phyloP scores from a whole-genome alignment of 2,329 filamentous ascomycete genomes.

The Colletotrichum australisinense region DNA sequence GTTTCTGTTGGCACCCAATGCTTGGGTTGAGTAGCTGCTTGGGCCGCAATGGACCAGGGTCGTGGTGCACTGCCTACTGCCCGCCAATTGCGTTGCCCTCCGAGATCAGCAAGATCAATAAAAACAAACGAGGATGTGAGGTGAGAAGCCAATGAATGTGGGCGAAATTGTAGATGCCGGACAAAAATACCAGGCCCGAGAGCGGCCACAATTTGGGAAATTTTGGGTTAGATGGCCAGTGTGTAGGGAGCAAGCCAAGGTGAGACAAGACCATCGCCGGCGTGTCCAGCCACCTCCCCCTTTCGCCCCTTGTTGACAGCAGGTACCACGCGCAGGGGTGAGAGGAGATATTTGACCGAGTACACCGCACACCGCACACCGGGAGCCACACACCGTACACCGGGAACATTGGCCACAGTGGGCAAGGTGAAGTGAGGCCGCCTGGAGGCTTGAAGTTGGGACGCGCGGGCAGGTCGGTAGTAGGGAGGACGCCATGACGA shows the following conservation, averaged over 20 bases:
- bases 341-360: constrained; percentile 20
- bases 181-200: constrained; percentile 17
- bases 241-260: constrained; percentile 21
- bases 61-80: constrained; percentile 12
- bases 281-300: constrained; percentile 18
- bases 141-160: constrained; percentile 30
- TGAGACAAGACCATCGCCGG: constrained; percentile 30
- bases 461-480: not conserved
- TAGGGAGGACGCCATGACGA: not conserved
- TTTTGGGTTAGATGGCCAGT: constrained; percentile 15
- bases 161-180: constrained; percentile 20
- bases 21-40: constrained; percentile 23
- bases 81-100: constrained; percentile 32
- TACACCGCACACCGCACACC: constrained; percentile 18
- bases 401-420: not conserved
- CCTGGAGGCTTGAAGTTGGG: not conserved
- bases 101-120: constrained; percentile 41
- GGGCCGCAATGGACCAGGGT: constrained; percentile 30
- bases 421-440: not conserved
- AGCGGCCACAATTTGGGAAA: constrained; percentile 11
- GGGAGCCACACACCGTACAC: not conserved
- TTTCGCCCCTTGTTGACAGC: not conserved
- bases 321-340: not conserved
- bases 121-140: constrained; percentile 34
- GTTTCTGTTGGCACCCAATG: constrained; percentile 28